A percentile compares a stretch with the other conserved stretches of the same genome.
These are phyloP conservation scores for Xylaria sp. DNA, from an alignment of 2,329 filamentous ascomycete species.

Conservation along the genomic window DNA sequence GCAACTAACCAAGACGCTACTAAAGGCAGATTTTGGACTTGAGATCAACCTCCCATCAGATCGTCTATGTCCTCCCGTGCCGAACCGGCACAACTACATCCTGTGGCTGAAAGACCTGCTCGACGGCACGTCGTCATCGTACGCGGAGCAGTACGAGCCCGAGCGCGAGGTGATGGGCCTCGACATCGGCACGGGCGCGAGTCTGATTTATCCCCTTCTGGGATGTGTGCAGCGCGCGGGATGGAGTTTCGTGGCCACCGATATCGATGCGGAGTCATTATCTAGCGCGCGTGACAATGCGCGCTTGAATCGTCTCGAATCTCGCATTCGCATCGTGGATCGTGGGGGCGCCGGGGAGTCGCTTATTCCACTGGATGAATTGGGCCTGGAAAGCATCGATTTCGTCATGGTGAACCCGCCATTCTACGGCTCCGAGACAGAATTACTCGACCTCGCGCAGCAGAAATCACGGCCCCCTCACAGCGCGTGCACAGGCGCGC, in stretches of 20 bases:
- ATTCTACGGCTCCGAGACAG: slow-evolving; percentile 81
- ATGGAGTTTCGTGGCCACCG: slow-evolving; percentile 82
- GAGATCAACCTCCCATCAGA: slow-evolving; percentile 76
- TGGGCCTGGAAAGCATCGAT: slow-evolving; percentile 66
- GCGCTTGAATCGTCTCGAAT: slow-evolving; percentile 68
- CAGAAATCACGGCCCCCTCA: slow-evolving; percentile 75
- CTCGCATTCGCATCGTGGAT: slow-evolving; percentile 71
- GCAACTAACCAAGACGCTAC: slow-evolving; percentile 82
- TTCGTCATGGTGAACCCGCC: slow-evolving; percentile 96
- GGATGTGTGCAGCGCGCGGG: slow-evolving; percentile 71
- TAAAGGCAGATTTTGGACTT: slow-evolving; percentile 80
- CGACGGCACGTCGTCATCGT: slow-evolving; percentile 73
- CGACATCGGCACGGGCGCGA: slow-evolving; percentile 91
- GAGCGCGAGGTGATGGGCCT: slow-evolving; percentile 71
- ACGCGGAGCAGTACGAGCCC: slow-evolving; percentile 54
- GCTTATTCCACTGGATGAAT: slow-evolving; percentile 71
- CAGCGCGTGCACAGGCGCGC: slow-evolving; percentile 79
- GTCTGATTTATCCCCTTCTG: slow-evolving; percentile 89
- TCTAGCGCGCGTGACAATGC: slow-evolving; percentile 75
- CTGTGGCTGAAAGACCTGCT: slow-evolving; percentile 86
- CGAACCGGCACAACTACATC: slow-evolving; percentile 85
- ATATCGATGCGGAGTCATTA: slow-evolving; percentile 79
- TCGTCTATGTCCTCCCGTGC: slow-evolving; percentile 86
- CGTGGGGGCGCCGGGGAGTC: slow-evolving; percentile 61
- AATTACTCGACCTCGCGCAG: slow-evolving; percentile 72